These are phyloP conservation scores for Chondrostereum purpureum DNA, from an alignment of 1,284 basidiomycete genomes.

Conservation along the genomic window DNA sequence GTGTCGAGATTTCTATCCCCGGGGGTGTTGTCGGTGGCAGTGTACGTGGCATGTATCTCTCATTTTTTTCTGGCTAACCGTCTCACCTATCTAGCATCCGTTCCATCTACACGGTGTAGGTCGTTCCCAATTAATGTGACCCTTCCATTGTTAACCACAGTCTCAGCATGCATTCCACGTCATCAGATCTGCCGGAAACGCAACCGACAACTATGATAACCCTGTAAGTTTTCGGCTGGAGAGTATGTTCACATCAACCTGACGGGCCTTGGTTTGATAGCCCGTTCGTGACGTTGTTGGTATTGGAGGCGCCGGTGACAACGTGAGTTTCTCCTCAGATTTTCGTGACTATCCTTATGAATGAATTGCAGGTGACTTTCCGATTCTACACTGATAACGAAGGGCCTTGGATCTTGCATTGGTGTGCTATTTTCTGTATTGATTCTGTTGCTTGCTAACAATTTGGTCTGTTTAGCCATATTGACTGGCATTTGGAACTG, in stretches of 20 bases:
- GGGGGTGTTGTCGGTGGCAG: conserved; percentile 11
- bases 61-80: background rate
- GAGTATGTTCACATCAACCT: background rate
- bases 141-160: conserved; percentile 4
- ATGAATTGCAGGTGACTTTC: too few species aligned
- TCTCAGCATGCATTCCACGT: conserved; percentile 29
- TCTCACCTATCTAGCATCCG: conserved; percentile 23
- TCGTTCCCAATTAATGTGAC: conserved; percentile 13
- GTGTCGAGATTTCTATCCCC: conserved; percentile 26
- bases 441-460: background rate
- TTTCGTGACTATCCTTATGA: too few species aligned
- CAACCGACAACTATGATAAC: conserved; percentile 17
- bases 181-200: conserved; percentile 25
- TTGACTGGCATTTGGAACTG: conserved; percentile 32
- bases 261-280: background rate
- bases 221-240: conserved; percentile 23
- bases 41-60: background rate
- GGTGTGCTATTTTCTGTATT: conserved; percentile 24
- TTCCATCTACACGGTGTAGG: conserved; percentile 25
- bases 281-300: conserved; percentile 25
- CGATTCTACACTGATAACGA: conserved; percentile 30
- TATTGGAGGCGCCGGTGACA: conserved; percentile 21
- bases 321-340: too few species aligned
- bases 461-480: conserved; percentile 21
- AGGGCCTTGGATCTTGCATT: conserved; percentile 40